Percentiles rank a stretch among this genome's conserved stretches.
Conservation (phyloP, 495 filamentous ascomycete genomes). For the Alectoria sarmentosa region DNA sequence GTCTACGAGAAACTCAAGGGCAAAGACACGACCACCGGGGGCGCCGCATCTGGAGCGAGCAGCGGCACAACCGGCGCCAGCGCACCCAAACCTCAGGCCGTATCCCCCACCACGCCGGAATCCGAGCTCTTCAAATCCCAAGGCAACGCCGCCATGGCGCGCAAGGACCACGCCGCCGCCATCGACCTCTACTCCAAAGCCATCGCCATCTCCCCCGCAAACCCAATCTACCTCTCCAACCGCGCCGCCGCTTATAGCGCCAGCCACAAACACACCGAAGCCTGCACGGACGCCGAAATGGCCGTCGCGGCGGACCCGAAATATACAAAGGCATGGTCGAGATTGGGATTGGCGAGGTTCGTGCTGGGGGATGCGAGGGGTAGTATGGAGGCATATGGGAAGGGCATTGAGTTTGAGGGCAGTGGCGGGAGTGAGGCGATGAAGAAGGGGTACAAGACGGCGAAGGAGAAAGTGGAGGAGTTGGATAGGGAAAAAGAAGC, state of each 20-base stretch:
- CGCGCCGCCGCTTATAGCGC: constrained; percentile 87
- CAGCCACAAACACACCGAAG: constrained; percentile 69
- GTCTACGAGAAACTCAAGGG: constrained; percentile 93
- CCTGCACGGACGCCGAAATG: constrained; percentile 78
- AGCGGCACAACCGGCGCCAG: constrained; percentile 26
- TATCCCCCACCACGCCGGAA: constrained; percentile 46
- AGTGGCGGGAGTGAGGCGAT: constrained; percentile 84
- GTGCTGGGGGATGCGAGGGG: constrained; percentile 84
- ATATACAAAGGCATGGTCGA: constrained; percentile 94
- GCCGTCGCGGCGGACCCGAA: constrained; percentile 78
- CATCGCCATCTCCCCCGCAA: constrained; percentile 67
- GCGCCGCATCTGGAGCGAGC: constrained; percentile 27
- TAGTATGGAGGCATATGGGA: constrained; percentile 87
- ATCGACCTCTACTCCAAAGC: constrained; percentile 83
- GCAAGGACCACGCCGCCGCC: constrained; percentile 76
- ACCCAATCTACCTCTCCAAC: constrained; percentile 97
- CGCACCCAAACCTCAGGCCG: constrained; percentile 23
- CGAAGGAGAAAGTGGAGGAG: constrained; percentile 74
- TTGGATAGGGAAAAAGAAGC: constrained; percentile 42
- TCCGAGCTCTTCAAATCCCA: constrained; percentile 85
- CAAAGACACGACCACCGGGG: constrained; percentile 36
- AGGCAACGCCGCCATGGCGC: constrained; percentile 88
- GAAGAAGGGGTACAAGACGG: constrained; percentile 93
- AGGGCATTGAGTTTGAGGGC: constrained; percentile 90
- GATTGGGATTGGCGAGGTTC: constrained; percentile 83